Conservation (phyloP, 1,139 yeast species). For the Taphrina flavorubra region DNA sequence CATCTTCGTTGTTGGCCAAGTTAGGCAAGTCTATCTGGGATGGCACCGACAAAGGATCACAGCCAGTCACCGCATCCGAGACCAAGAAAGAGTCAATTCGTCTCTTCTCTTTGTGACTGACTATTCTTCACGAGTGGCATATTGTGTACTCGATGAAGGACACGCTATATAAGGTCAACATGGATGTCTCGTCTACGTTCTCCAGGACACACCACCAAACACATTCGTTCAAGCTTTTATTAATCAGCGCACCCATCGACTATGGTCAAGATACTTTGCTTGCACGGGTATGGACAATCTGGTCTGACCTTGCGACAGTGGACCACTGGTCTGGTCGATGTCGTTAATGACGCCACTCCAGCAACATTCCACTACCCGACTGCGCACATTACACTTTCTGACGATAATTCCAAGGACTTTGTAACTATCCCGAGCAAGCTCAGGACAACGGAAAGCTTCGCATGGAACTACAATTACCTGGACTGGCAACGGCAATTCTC, state of each 20-base stretch:
- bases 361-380: slow-evolving; percentile 31
- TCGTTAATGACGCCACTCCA: slow-evolving; percentile 15
- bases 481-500: slow-evolving; percentile 40
- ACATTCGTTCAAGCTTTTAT: neutral
- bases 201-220: slow-evolving; percentile 6
- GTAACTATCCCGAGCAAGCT: slow-evolving; percentile 29
- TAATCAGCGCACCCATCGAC: neutral
- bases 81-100: neutral
- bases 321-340: slow-evolving; percentile 17
- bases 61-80: neutral
- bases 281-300: slow-evolving; percentile 36
- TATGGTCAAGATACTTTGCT: slow-evolving; percentile 33
- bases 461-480: slow-evolving; percentile 41
- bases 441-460: slow-evolving; percentile 17
- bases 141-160: neutral
- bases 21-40: neutral
- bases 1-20: neutral
- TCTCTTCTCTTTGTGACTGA: neutral
- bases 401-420: slow-evolving; percentile 31
- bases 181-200: neutral
- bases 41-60: neutral
- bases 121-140: too few relatives aligned
- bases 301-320: slow-evolving; percentile 24
- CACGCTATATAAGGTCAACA: neutral
- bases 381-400: slow-evolving; percentile 31